Percentiles rank a stretch among this genome's conserved stretches.
Evolutionary conservation across 768 basidiomycete species (phyloP).

Genomic region (Cystofilobasidium macerans): DNA sequence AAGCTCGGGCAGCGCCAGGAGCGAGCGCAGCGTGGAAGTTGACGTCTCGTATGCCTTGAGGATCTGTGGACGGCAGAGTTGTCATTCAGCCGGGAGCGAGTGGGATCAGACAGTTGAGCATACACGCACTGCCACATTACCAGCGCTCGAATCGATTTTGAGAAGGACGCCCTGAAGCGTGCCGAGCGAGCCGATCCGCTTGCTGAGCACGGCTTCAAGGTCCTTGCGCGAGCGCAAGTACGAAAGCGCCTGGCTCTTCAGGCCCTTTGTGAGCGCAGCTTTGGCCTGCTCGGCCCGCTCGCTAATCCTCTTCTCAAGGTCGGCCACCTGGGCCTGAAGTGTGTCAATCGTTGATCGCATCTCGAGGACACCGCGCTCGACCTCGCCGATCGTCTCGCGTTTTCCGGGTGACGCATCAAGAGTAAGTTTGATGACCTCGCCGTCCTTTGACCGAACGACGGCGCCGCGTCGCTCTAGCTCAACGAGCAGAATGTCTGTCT

Average conservation of each 20-base stretch:
- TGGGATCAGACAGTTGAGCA: not conserved
- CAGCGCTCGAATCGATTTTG: conserved; percentile 76
- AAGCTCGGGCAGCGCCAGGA: conserved; percentile 70
- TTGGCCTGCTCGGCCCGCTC: conserved; percentile 61
- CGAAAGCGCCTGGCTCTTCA: conserved; percentile 60
- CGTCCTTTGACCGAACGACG: conserved; percentile 57
- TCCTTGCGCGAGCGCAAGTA: conserved; percentile 72
- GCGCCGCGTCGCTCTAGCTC: conserved; percentile 59
- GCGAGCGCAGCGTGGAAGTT: conserved; percentile 58
- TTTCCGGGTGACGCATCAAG: conserved; percentile 37
- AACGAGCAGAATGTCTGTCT: conserved; percentile 59
- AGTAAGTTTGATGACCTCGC: conserved; percentile 76
- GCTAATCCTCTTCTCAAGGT: conserved; percentile 58
- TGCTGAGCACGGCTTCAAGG: conserved; percentile 62
- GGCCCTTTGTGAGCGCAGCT: conserved; percentile 54
- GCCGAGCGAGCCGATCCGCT: conserved; percentile 61
- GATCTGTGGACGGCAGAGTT: conserved; percentile 47
- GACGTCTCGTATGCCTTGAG: conserved; percentile 78
- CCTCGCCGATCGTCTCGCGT: conserved; percentile 51
- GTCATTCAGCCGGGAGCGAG: not conserved
- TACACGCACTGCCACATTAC: conserved; percentile 63
- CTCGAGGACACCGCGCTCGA: conserved; percentile 72
- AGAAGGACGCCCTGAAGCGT: conserved; percentile 66
- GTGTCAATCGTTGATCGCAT: conserved; percentile 59
- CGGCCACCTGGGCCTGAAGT: conserved; percentile 57